phyloP scores from a whole-genome alignment of 2,329 filamentous ascomycete genomes.

The Huntiella savannae region DNA sequence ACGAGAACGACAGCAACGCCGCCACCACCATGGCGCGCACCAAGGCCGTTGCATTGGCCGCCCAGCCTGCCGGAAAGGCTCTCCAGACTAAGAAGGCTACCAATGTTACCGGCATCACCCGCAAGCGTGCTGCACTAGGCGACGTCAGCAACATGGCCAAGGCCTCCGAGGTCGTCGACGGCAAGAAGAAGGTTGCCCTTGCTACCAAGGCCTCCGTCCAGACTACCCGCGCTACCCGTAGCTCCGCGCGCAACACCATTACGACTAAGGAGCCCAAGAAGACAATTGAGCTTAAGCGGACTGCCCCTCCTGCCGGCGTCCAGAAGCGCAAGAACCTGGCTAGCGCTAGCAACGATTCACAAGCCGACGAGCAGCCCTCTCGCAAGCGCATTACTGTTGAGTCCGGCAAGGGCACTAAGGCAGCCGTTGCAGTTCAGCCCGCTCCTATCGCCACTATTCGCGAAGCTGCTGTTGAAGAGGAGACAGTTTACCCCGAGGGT shows the following conservation, averaged over 20 bases:
- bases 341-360: conserved; percentile 13
- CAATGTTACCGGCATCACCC: conserved; percentile 28
- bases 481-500: conserved; percentile 14
- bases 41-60: conserved; percentile 57
- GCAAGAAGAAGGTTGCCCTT: conserved; percentile 63
- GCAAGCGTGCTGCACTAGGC: conserved; percentile 70
- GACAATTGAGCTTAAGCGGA: conserved; percentile 45
- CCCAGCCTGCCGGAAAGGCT: conserved; percentile 35
- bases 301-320: conserved; percentile 52
- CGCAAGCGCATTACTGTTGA: conserved; percentile 34
- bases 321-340: conserved; percentile 49
- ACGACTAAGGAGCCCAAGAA: conserved; percentile 52
- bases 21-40: conserved; percentile 80
- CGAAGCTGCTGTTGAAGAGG: conserved; percentile 16
- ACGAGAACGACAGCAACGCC: conserved; percentile 88
- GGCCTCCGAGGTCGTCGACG: conserved; percentile 43
- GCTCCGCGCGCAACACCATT: conserved; percentile 41
- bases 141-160: conserved; percentile 95
- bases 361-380: conserved; percentile 28
- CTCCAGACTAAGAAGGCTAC: conserved; percentile 53
- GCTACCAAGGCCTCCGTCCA: conserved; percentile 59
- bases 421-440: conserved; percentile 8
- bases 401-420: conserved; percentile 26
- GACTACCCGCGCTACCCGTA: conserved; percentile 50
- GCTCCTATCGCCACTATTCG: conserved; percentile 13